Evolutionary conservation across 2,329 filamentous ascomycete genomes (phyloP), one percentile per base, ranked within the genome.

Genomic region (Ceratocystiopsis minuta): DNA sequence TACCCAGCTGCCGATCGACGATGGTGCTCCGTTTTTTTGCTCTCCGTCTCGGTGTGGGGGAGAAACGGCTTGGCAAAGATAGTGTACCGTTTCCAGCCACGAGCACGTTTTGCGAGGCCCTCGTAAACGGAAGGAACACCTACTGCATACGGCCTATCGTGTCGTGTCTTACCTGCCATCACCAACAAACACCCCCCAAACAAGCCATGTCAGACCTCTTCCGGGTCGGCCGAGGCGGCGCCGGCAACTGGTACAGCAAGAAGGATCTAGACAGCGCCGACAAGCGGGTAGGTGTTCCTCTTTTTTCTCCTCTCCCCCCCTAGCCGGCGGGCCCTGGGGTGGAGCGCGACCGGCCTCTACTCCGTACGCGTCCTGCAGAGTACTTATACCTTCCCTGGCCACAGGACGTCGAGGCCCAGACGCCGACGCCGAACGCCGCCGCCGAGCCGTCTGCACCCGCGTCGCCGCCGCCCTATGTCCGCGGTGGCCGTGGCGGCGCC

Each of bases 161-260:
- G n/a, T n/a, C n/a, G n/a, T n/a, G n/a, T n/a, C n/a, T n/a, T n/a
- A n/a, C n/a, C n/a, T n/a, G n/a, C n/a, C n/a, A n/a, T n/a, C n/a
- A n/a, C n/a, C n/a, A n/a, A n/a, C n/a, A n/a, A n/a, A 18, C 16
- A 3, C 20, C 4, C 37, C 7, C 16, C 20, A 11, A 14, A 28
- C 17, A 55, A 50, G 57, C 55, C 51, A n/a, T n/a, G 53, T 53
- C 52, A 44, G 68, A 68, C 50, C 60, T 61, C 40, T 68, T 67
- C 49, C 62, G 63, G 45, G 63, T 67, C 36, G 75, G 75, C 43
- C 69, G 75, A 39, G 75, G 75, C 42, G 75, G 75, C 39, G 74
- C 74, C 6, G 75, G 75, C 41, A 80, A 80, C 57, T 76, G 68
- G 54, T 67, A 66, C 51, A 62, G 62, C 52, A 63, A 67, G 47